These are phyloP conservation scores for Cryptomeria japonica DNA, from an alignment of 75 land plant species.

Conservation along the genomic window DNA sequence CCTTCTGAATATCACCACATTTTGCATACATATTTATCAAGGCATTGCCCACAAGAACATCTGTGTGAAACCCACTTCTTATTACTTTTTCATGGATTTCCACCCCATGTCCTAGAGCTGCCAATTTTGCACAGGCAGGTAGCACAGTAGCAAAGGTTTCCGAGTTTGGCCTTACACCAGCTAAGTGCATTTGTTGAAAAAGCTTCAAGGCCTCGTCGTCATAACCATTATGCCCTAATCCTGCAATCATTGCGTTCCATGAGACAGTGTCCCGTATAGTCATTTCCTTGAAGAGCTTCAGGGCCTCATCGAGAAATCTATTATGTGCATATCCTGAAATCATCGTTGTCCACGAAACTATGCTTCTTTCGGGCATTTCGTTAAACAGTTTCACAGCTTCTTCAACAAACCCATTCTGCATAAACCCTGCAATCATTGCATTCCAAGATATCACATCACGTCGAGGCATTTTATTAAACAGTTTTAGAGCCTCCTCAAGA, in stretches of 20 bases:
- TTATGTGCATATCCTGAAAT: constrained; percentile 38
- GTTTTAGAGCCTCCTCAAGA: constrained; percentile 21
- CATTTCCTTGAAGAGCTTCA: constrained; percentile 22
- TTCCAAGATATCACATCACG: constrained; percentile 39
- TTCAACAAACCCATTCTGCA: constrained; percentile 18
- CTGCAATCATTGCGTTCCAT: constrained; percentile 40
- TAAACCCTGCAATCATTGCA: constrained; percentile 31
- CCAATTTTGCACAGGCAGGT: constrained; percentile 37
- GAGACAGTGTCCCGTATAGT: constrained; percentile 24
- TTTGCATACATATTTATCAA: constrained; percentile 62
- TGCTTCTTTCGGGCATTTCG: constrained; percentile 20
- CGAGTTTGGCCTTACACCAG: constrained; percentile 25
- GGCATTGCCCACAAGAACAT: constrained; percentile 37
- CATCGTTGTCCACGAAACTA: constrained; percentile 39
- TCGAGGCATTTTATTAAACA: constrained; percentile 35
- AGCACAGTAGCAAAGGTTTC: constrained; percentile 36
- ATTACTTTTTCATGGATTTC: constrained; percentile 44
- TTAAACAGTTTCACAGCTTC: constrained; percentile 23
- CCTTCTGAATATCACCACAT: constrained; percentile 42
- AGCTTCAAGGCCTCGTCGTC: constrained; percentile 26
- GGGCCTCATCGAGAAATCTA: constrained; percentile 32
- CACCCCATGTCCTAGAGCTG: constrained; percentile 27
- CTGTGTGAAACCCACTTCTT: constrained; percentile 26
- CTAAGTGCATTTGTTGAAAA: constrained; percentile 23
- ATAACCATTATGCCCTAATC: constrained; percentile 32